These are phyloP conservation scores for Canavalia ensiformis DNA, from an alignment of 306 rosid species.

Conservation along the genomic window DNA sequence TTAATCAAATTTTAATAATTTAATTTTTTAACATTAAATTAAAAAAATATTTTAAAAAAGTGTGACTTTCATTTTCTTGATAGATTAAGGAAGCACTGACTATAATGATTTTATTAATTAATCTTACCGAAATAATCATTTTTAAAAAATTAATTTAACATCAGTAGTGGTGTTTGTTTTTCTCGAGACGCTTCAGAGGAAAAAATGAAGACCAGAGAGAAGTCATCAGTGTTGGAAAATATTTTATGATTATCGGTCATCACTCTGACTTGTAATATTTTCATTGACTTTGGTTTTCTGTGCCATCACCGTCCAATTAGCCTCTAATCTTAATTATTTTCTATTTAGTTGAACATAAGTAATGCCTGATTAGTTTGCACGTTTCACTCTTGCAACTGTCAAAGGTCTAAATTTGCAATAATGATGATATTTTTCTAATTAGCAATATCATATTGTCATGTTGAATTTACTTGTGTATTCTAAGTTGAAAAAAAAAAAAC, in stretches of 20 bases:
- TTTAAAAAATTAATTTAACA: neutral
- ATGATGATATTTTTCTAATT: slow-evolving; percentile 14
- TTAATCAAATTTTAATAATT: too few species aligned
- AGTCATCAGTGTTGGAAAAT: neutral
- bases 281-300: slow-evolving; percentile 41
- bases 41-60: too few species aligned
- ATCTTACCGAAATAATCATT: neutral
- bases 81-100: slow-evolving; percentile 17
- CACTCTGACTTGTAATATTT: slow-evolving; percentile 19
- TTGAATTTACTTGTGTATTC: too few species aligned
- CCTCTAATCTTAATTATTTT: slow-evolving; percentile 5
- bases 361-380: slow-evolving; percentile 39
- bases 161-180: slow-evolving; percentile 12
- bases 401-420: slow-evolving; percentile 13
- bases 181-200: neutral
- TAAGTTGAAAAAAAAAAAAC: too few species aligned
- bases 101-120: slow-evolving; percentile 28
- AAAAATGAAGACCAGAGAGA: neutral
- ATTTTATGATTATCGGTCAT: neutral
- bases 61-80: too few species aligned
- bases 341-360: slow-evolving; percentile 1
- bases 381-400: slow-evolving; percentile 38
- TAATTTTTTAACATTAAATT: too few species aligned
- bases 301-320: slow-evolving; percentile 35
- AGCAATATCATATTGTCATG: neutral